Evolutionary conservation across 306 rosid species (phyloP).

Genomic region (Senna tora): DNA sequence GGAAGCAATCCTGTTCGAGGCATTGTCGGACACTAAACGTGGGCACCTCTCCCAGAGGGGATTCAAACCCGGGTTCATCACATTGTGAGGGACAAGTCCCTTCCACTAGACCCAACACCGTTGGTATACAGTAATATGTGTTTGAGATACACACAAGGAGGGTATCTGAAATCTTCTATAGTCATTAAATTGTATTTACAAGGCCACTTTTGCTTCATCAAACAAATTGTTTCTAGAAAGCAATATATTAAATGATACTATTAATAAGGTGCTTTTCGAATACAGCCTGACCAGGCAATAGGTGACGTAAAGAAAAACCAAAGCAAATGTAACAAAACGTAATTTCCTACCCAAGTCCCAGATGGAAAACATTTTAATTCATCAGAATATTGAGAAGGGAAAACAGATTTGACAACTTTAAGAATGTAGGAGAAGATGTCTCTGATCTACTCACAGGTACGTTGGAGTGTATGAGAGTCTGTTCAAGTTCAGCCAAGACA

Average conservation of each 20-base stretch:
- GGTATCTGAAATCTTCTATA: constrained; percentile 18
- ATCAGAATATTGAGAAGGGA: constrained; percentile 20
- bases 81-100: no score
- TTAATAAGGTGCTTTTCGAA: constrained; percentile 7
- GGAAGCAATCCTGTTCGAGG: no score
- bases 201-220: constrained; percentile 29
- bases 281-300: constrained; percentile 19
- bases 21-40: no score
- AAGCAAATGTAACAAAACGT: neutral
- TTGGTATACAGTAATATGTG: no score
- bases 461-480: constrained; percentile 71
- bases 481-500: constrained; percentile 73
- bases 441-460: constrained; percentile 80
- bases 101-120: no score
- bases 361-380: constrained; percentile 20
- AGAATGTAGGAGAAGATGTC: constrained; percentile 10
- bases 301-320: neutral
- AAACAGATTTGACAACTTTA: constrained; percentile 11
- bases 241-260: constrained; percentile 7
- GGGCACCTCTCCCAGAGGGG: no score
- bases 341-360: constrained; percentile 20
- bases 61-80: no score
- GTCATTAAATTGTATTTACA: constrained; percentile 19
- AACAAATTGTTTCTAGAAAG: constrained; percentile 11
- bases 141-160: constrained; percentile 18